Percentiles rank a stretch among this genome's conserved stretches.
Conservation (phyloP, 2,329 filamentous ascomycete genomes). For the Fusarium brevicatenulatum region DNA sequence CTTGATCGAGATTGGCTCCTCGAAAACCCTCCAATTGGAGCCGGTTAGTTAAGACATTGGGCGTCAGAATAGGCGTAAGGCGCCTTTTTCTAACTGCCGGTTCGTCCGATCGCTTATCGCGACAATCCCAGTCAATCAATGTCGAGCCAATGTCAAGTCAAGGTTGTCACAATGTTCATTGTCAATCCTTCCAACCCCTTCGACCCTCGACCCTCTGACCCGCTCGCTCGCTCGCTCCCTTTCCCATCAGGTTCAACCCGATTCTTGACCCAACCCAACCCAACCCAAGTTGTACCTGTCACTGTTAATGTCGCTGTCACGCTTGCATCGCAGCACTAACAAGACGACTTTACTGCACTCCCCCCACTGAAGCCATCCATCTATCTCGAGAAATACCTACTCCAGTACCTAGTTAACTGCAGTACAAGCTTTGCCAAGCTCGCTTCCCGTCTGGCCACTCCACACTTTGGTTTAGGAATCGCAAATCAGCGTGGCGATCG, state of each 20-base stretch:
- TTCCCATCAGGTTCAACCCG: not conserved
- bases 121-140: constrained; percentile 21
- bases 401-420: not conserved
- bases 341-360: not conserved
- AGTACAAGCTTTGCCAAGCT: constrained; percentile 31
- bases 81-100: constrained; percentile 23
- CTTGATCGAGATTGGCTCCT: not conserved
- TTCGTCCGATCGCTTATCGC: constrained; percentile 26
- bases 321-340: not conserved
- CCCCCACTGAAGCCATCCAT: not conserved
- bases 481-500: constrained; percentile 12
- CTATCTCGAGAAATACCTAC: not conserved
- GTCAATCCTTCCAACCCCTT: not conserved
- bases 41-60: not conserved
- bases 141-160: not conserved
- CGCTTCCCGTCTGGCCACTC: constrained; percentile 11
- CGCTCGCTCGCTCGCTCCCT: not conserved
- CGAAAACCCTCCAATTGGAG: not conserved
- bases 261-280: not conserved
- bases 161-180: not conserved
- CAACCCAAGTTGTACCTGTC: not conserved
- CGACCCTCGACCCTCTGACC: constrained; percentile 5
- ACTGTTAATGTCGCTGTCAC: constrained; percentile 2
- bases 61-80: not conserved
- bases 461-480: constrained; percentile 9